phyloP scores from a whole-genome alignment of 164 flowering plant genomes.

The Saururus chinensis region DNA sequence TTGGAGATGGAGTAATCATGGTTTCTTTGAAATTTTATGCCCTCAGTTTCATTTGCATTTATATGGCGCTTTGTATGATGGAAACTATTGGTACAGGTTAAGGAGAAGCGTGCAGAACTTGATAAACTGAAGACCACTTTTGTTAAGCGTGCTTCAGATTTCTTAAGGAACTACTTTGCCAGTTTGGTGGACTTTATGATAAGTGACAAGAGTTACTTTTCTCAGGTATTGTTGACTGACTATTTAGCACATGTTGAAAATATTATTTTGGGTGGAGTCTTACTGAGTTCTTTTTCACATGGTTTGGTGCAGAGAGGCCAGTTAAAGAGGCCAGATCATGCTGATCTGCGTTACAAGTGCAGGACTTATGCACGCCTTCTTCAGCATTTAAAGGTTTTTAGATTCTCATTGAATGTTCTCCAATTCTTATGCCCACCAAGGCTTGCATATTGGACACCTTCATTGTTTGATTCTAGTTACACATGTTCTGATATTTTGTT shows the following conservation, averaged over 20 bases:
- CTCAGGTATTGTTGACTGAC: constrained; percentile 48
- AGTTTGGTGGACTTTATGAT: constrained; percentile 98
- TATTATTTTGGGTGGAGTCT: constrained; percentile 1
- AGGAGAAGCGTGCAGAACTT: constrained; percentile 85
- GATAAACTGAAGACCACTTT: constrained; percentile 71
- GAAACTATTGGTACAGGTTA: constrained; percentile 42
- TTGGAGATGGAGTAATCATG: too few relatives aligned
- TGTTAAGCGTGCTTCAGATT: constrained; percentile 92
- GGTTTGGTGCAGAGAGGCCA: constrained; percentile 70
- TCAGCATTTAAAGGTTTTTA: constrained; percentile 83
- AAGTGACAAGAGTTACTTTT: constrained; percentile 92
- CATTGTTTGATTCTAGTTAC: neutral
- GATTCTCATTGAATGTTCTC: neutral
- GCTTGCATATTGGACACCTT: neutral
- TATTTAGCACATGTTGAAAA: neutral
- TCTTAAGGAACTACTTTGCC: constrained; percentile 85
- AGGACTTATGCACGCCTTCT: constrained; percentile 98
- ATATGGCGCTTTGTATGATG: neutral
- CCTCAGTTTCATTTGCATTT: too few relatives aligned
- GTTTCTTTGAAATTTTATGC: too few relatives aligned
- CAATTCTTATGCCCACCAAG: neutral
- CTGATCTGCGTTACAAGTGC: constrained; percentile 96
- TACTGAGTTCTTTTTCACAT: constrained; percentile 4
- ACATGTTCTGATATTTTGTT: neutral
- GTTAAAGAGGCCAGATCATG: constrained; percentile 99